phyloP scores from a whole-genome alignment of 2,329 filamentous ascomycete genomes.

The Cladosporium cucumerinum region DNA sequence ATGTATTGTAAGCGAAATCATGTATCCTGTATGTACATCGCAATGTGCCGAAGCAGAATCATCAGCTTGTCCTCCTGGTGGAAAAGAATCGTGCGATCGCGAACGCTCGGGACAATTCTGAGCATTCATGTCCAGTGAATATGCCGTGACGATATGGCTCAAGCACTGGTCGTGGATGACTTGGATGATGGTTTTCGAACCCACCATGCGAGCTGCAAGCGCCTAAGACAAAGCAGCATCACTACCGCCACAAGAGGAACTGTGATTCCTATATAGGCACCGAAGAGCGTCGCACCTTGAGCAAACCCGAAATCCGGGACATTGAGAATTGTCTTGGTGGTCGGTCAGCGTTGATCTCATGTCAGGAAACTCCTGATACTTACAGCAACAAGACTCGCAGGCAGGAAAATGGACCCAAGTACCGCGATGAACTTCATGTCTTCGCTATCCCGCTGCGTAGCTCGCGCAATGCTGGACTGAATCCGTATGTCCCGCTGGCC shows the following conservation, averaged over 20 bases:
- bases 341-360: not conserved
- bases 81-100: not conserved
- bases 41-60: not conserved
- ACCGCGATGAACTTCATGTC: slow-evolving; percentile 26
- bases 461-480: slow-evolving; percentile 21
- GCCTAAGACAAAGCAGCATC: slow-evolving; percentile 17
- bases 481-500: slow-evolving; percentile 22
- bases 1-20: not conserved
- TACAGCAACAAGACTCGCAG: slow-evolving; percentile 22
- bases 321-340: slow-evolving; percentile 21
- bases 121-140: too few species aligned
- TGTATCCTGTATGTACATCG: not conserved
- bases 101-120: too few species aligned
- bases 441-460: slow-evolving; percentile 23
- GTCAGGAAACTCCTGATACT: not conserved
- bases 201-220: not conserved
- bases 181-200: not conserved
- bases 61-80: not conserved
- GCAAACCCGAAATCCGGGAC: slow-evolving; percentile 22
- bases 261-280: slow-evolving; percentile 23
- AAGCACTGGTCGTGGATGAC: not conserved
- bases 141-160: not conserved
- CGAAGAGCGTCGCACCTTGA: slow-evolving; percentile 20
- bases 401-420: slow-evolving; percentile 24
- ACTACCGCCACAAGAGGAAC: slow-evolving; percentile 20